A percentile compares a stretch with the other conserved stretches of the same genome.
Evolutionary conservation across 768 basidiomycete species (phyloP).

Genomic region (Coprinellus aureogranulatus): DNA sequence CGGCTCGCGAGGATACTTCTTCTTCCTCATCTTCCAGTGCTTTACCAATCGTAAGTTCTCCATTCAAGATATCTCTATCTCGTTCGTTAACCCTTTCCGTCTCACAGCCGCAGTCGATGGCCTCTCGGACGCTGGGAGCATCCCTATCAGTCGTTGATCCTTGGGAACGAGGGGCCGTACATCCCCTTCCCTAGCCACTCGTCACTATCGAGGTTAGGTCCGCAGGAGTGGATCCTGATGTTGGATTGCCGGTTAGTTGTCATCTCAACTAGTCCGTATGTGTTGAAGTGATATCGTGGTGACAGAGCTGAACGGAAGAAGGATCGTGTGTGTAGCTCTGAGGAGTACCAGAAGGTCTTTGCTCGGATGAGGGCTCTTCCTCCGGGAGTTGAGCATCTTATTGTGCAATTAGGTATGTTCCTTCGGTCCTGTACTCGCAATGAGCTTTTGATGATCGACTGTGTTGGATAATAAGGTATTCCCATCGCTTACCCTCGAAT

Average conservation of each 20-base stretch:
- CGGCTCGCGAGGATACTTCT: slow-evolving; percentile 85
- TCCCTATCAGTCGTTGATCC: slow-evolving; percentile 65
- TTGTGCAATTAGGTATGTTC: slow-evolving; percentile 57
- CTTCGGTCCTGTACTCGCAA: too few relatives aligned
- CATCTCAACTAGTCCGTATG: too few relatives aligned
- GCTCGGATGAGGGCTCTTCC: slow-evolving; percentile 60
- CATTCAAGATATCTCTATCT: not conserved
- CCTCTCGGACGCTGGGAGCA: slow-evolving; percentile 60
- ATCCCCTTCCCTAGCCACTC: slow-evolving; percentile 82
- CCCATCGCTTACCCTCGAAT: slow-evolving; percentile 92
- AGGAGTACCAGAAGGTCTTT: slow-evolving; percentile 75
- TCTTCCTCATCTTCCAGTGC: slow-evolving; percentile 91
- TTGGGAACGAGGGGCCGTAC: slow-evolving; percentile 76
- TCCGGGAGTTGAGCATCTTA: slow-evolving; percentile 69
- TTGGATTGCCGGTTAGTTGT: slow-evolving; percentile 73
- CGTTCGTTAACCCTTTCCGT: not conserved
- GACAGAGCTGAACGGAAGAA: slow-evolving; percentile 83
- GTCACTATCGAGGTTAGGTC: slow-evolving; percentile 76
- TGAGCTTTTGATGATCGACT: slow-evolving; percentile 39
- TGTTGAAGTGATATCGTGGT: too few relatives aligned
- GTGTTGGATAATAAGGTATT: slow-evolving; percentile 42
- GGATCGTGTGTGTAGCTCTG: slow-evolving; percentile 72
- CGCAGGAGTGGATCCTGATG: slow-evolving; percentile 69
- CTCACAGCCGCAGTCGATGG: slow-evolving; percentile 71
- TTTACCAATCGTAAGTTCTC: slow-evolving; percentile 66